These are phyloP conservation scores for Kickxella alabastrina DNA, from an alignment of 192 early-diverging fungal species.

Conservation along the genomic window DNA sequence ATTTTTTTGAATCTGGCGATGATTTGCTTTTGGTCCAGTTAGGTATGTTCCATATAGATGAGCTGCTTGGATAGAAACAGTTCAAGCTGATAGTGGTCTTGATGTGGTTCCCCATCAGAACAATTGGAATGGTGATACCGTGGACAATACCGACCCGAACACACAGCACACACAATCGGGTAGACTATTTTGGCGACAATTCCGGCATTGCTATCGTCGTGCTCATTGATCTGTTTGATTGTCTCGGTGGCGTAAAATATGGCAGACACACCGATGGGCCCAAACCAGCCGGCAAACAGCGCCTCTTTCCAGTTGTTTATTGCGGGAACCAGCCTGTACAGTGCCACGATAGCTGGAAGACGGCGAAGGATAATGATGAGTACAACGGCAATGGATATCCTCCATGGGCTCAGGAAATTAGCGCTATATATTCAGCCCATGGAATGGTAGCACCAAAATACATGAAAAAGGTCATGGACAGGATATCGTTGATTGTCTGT, in stretches of 20 bases:
- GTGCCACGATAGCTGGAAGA: slow-evolving; percentile 62
- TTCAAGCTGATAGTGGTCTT: slow-evolving; percentile 21
- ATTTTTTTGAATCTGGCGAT: no score
- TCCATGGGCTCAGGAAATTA: slow-evolving; percentile 59
- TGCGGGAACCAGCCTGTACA: slow-evolving; percentile 66
- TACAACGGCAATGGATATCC: slow-evolving; percentile 59
- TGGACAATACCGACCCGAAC: slow-evolving; percentile 80
- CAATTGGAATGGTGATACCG: slow-evolving; percentile 73
- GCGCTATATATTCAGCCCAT: slow-evolving; percentile 57
- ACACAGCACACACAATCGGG: slow-evolving; percentile 72
- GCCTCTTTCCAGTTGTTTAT: slow-evolving; percentile 70
- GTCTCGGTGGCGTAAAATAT: slow-evolving; percentile 57
- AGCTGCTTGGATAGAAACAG: no score
- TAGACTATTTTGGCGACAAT: slow-evolving; percentile 19
- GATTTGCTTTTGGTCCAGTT: no score
- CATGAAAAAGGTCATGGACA: slow-evolving; percentile 86
- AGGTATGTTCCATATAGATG: no score
- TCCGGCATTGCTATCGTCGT: slow-evolving; percentile 22
- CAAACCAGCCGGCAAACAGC: slow-evolving; percentile 87
- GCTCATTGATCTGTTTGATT: slow-evolving; percentile 26
- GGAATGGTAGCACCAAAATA: slow-evolving; percentile 81
- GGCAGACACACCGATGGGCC: slow-evolving; percentile 75
- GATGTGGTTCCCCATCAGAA: slow-evolving; percentile 58
- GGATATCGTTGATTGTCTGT: slow-evolving; percentile 82
- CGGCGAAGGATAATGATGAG: slow-evolving; percentile 68